Conservation (phyloP, 371 early-diverging fungal species). For the Encephalitozoon intestinalis region DNA sequence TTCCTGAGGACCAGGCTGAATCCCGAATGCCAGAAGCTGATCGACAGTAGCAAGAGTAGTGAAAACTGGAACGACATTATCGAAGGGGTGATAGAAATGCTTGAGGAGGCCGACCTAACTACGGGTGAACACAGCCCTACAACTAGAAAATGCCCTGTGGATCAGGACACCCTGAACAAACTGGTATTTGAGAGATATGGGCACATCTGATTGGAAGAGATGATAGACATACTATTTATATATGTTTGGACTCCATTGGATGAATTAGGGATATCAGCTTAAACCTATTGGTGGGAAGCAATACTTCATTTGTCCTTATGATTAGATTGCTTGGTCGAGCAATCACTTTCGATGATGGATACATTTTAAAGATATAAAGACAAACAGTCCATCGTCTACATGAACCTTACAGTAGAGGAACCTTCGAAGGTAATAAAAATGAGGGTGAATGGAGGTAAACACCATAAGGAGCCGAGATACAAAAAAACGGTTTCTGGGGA, state of each 20-base stretch:
- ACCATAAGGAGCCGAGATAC: background rate
- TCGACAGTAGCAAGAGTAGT: background rate
- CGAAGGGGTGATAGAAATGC: slow-evolving; percentile 28
- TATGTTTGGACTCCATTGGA: background rate
- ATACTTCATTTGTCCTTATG: background rate
- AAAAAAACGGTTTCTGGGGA: too few species aligned
- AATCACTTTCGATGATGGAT: background rate
- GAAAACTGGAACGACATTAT: slow-evolving; percentile 35
- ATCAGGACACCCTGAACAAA: background rate
- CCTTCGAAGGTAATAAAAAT: slow-evolving; percentile 41
- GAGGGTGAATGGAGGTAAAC: background rate
- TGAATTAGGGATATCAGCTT: background rate
- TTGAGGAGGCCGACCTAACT: slow-evolving; percentile 18
- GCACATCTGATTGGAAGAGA: background rate
- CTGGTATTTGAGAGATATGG: background rate
- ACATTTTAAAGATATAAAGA: background rate
- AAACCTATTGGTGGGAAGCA: background rate
- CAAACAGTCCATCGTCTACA: background rate
- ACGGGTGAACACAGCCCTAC: too few species aligned
- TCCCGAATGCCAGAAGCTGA: slow-evolving; percentile 19
- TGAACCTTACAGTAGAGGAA: slow-evolving; percentile 36
- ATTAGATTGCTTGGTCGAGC: background rate
- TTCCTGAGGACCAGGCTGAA: slow-evolving; percentile 48
- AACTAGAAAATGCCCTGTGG: background rate
- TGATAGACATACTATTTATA: background rate